Percentiles rank a stretch among this genome's conserved stretches.
phyloP scores from a whole-genome alignment of 768 basidiomycete species.

The Exsudoporus frostii region DNA sequence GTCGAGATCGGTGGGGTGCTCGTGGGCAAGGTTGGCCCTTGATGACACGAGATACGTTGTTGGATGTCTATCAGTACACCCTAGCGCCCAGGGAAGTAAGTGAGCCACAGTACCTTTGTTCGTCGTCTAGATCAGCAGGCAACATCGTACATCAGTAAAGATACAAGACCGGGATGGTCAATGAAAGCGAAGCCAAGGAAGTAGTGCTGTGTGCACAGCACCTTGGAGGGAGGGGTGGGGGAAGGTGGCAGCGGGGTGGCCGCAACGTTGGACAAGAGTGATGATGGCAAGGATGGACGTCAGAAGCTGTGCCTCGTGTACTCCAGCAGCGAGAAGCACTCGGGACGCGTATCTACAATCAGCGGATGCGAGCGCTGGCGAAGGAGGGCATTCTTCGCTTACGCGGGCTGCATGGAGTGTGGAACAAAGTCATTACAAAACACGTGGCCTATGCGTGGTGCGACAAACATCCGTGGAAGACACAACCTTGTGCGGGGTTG shows the following conservation, averaged over 20 bases:
- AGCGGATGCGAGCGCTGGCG: slow-evolving; percentile 4
- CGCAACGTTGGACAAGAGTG: slow-evolving; percentile 6
- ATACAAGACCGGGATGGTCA: slow-evolving; percentile 1
- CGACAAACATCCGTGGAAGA: slow-evolving; percentile 14
- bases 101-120: slow-evolving; percentile 21
- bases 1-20: slow-evolving; percentile 31
- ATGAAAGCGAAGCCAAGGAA: neutral
- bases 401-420: slow-evolving; percentile 7
- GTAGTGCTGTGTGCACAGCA: slow-evolving; percentile 1
- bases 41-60: neutral
- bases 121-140: slow-evolving; percentile 28
- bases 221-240: neutral
- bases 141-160: slow-evolving; percentile 24
- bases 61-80: neutral
- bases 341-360: slow-evolving; percentile 14
- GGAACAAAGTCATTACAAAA: slow-evolving; percentile 14
- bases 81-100: neutral
- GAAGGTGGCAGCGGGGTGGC: neutral
- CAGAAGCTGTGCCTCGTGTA: slow-evolving; percentile 25
- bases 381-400: slow-evolving; percentile 9
- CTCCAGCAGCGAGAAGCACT: slow-evolving; percentile 22
- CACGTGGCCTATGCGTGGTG: slow-evolving; percentile 29
- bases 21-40: slow-evolving; percentile 26
- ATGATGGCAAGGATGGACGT: slow-evolving; percentile 1
- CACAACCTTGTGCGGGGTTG: slow-evolving; percentile 6